phyloP scores from a whole-genome alignment of 352 stramenopile genomes.

The Halophytophthora polymorphica region DNA sequence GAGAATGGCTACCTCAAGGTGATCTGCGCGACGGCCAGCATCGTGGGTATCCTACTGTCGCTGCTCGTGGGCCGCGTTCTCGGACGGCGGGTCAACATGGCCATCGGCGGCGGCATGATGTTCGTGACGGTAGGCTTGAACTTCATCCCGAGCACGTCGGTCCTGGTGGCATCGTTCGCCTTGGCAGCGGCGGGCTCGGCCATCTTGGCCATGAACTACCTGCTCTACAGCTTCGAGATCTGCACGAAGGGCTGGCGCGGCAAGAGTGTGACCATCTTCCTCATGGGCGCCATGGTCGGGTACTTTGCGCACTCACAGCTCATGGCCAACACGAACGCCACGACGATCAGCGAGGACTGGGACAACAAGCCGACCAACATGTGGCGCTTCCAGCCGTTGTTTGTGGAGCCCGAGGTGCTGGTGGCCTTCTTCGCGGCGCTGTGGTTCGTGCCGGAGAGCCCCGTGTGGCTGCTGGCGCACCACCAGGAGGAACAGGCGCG shows the following conservation, averaged over 20 bases:
- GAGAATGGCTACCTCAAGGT: constrained; percentile 58
- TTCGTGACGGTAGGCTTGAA: constrained; percentile 50
- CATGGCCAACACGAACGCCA: constrained; percentile 48
- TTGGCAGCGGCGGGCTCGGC: constrained; percentile 54
- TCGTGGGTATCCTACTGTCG: constrained; percentile 48
- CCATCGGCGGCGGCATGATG: constrained; percentile 48
- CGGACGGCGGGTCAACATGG: constrained; percentile 59
- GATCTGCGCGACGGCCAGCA: constrained; percentile 42
- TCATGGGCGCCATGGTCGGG: constrained; percentile 69
- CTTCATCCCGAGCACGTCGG: constrained; percentile 48
- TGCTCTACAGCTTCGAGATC: constrained; percentile 84
- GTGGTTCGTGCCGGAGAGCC: constrained; percentile 77
- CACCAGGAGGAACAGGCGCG: constrained; percentile 54
- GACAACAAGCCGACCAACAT: constrained; percentile 44
- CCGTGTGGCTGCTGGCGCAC: constrained; percentile 67
- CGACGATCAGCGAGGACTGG: constrained; percentile 30
- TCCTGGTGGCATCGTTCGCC: constrained; percentile 52
- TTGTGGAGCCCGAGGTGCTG: constrained; percentile 58
- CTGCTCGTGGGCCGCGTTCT: constrained; percentile 57
- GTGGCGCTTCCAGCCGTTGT: constrained; percentile 65
- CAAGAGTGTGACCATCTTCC: constrained; percentile 80
- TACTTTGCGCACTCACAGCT: constrained; percentile 64
- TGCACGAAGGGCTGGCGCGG: constrained; percentile 85
- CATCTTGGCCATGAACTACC: constrained; percentile 73
- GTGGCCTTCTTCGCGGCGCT: constrained; percentile 49